Base-by-base conservation (phyloP, 768 basidiomycete species). In the Brasilioporus rufonigricans region DNA sequence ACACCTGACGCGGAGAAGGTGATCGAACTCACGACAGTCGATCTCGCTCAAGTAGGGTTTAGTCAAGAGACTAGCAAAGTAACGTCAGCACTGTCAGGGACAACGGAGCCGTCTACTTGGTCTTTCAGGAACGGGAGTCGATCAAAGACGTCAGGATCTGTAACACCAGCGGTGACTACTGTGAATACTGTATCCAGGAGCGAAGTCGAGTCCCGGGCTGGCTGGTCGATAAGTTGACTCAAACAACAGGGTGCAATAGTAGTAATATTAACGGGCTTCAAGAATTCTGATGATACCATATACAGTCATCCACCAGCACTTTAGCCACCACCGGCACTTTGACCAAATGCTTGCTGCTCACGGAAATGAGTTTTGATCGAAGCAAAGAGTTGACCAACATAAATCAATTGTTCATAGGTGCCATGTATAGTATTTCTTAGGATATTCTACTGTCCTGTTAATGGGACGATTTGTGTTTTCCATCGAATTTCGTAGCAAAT, bases 11-110 rank as follows among this genome's bases (percentile, higher is more conserved):
- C 19, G 21, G 40, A 13, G 8, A 39, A 27, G 12, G 5, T 5
- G 8, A 5, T 53, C 29, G 56, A 50, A n/a, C 48, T 65, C 39
- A 64, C 64, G 8, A 56, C 56, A 14, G 13, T 63, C 29, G 58
- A 56, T 12, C 48, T 53, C n/a, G 40, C 21, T 10, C 26, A 36
- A 14, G 23, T 5, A 8, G 48, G 13, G n/a, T 3, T 32, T 24
- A 44, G 48, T n/a, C 52, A 61, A 31, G 53, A 31, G 12, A 45
- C 32, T 8, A 56, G 45, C 27, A 46, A 47, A 21, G 53, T 27
- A 26, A 32, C 38, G 32, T 44, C 50, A 9, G 19, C 14, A 1
- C 45, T 18, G 14, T 50, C 54, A 9, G 12, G 14, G 12, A 33
- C 3, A 16, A 56, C 48, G 12, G 24, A 31, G 18, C 55, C 52